Percentiles rank a stretch among this genome's conserved stretches.
phyloP scores from a whole-genome alignment of 768 basidiomycete genomes.

The Cystobasidium tubakii region DNA sequence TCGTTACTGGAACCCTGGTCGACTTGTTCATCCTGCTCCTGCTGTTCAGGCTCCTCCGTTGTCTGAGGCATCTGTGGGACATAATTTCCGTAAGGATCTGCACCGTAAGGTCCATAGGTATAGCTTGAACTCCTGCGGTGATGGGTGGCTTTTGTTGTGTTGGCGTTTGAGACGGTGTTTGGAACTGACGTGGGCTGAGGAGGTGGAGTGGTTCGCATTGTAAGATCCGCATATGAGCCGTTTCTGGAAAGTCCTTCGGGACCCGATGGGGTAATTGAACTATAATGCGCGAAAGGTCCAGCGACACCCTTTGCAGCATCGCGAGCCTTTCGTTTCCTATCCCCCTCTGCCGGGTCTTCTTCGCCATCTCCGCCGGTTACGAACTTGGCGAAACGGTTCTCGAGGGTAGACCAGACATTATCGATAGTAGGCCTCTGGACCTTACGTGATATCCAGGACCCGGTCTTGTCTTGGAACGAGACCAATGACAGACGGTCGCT shows the following conservation, averaged over 20 bases:
- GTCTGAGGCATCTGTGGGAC: slow-evolving; percentile 28
- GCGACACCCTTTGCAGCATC: slow-evolving; percentile 53
- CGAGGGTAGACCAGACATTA: slow-evolving; percentile 83
- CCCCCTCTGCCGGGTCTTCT: slow-evolving; percentile 25
- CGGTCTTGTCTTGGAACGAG: slow-evolving; percentile 66
- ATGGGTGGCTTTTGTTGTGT: slow-evolving; percentile 9
- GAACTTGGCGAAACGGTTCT: slow-evolving; percentile 84
- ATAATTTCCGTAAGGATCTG: slow-evolving; percentile 36
- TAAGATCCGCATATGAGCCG: slow-evolving; percentile 34
- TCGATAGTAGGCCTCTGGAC: slow-evolving; percentile 85
- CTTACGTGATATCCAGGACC: slow-evolving; percentile 81
- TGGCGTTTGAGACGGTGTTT: slow-evolving; percentile 17
- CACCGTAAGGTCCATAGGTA: slow-evolving; percentile 31
- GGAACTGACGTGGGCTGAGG: slow-evolving; percentile 28
- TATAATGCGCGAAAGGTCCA: slow-evolving; percentile 89
- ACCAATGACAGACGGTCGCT: slow-evolving; percentile 70
- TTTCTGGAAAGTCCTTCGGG: slow-evolving; percentile 35
- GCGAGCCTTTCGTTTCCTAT: slow-evolving; percentile 38
- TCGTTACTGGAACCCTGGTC: background rate
- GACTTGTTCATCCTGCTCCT: background rate
- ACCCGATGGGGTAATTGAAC: slow-evolving; percentile 70
- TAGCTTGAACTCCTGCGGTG: slow-evolving; percentile 33
- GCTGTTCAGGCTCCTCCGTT: background rate
- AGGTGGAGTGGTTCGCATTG: slow-evolving; percentile 3
- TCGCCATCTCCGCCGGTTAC: slow-evolving; percentile 75